phyloP scores from a whole-genome alignment of 1,139 yeast genomes.

The Candida glucosophila region DNA sequence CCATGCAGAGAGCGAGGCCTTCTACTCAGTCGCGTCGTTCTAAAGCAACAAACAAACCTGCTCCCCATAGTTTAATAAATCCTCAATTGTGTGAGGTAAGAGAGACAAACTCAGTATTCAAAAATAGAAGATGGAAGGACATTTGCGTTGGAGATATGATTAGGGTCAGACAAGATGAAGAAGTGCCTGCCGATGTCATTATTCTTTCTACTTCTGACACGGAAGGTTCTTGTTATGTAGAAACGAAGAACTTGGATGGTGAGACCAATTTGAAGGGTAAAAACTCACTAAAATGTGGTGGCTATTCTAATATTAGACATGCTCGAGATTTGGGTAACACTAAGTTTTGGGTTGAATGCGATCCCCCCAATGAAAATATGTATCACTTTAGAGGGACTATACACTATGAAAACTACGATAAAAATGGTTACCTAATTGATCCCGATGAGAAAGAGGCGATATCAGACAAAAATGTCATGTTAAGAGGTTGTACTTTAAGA shows the following conservation, averaged over 20 bases:
- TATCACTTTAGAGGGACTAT: conserved; percentile 85
- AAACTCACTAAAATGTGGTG: conserved; percentile 65
- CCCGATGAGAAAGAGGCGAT: conserved; percentile 61
- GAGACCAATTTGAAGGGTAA: conserved; percentile 87
- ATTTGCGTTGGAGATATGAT: conserved; percentile 85
- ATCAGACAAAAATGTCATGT: conserved; percentile 66
- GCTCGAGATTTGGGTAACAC: conserved; percentile 67
- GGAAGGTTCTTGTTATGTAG: conserved; percentile 89
- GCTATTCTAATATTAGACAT: conserved; percentile 43
- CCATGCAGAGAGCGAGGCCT: conserved; percentile 4
- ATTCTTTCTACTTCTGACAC: conserved; percentile 74
- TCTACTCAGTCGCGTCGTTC: conserved; percentile 9
- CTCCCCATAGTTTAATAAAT: conserved; percentile 22
- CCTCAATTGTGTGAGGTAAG: conserved; percentile 17
- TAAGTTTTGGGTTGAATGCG: conserved; percentile 81
- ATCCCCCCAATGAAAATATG: conserved; percentile 77
- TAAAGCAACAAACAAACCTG: conserved; percentile 7
- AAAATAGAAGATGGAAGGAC: conserved; percentile 77
- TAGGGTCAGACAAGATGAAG: conserved; percentile 78
- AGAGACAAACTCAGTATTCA: conserved; percentile 35
- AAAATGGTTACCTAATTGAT: conserved; percentile 25
- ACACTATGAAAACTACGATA: conserved; percentile 46
- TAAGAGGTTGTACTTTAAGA: conserved; percentile 88
- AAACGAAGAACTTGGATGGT: conserved; percentile 93
- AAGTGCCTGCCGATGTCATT: conserved; percentile 86